Conservation (phyloP, 2,329 filamentous ascomycete species). For the Diaporthe sp. region DNA sequence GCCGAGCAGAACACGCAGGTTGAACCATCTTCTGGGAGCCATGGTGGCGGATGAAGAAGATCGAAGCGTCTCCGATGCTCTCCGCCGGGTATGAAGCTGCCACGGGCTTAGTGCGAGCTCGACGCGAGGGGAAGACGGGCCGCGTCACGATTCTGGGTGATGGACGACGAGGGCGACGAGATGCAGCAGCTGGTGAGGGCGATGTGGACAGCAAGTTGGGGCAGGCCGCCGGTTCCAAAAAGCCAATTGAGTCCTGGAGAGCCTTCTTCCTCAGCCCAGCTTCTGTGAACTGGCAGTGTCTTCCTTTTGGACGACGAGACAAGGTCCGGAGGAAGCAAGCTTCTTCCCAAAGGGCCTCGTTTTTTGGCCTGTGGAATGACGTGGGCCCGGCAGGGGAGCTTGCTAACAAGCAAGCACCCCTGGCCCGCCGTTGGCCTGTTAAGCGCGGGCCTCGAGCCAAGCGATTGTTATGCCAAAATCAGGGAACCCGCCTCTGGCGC, state of each 20-base stretch:
- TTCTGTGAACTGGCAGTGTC: slow-evolving; percentile 9
- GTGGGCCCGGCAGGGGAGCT: slow-evolving; percentile 25
- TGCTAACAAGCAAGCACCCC: slow-evolving; percentile 1
- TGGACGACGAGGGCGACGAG: background rate
- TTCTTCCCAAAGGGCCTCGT: slow-evolving; percentile 25
- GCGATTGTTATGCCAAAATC: slow-evolving; percentile 20
- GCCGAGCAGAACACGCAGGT: slow-evolving; percentile 49
- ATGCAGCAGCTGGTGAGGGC: background rate
- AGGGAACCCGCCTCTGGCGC: slow-evolving; percentile 24
- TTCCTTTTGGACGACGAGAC: background rate
- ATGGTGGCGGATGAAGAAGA: slow-evolving; percentile 6
- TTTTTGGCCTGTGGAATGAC: slow-evolving; percentile 25
- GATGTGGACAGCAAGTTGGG: background rate
- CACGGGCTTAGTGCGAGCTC: background rate
- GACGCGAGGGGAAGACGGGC: background rate
- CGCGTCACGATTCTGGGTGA: background rate
- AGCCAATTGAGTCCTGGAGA: slow-evolving; percentile 18
- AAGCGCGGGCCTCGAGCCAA: slow-evolving; percentile 19
- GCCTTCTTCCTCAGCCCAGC: background rate
- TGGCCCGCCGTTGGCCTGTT: slow-evolving; percentile 2
- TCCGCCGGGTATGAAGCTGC: background rate
- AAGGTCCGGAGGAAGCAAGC: slow-evolving; percentile 12
- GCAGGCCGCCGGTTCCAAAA: background rate
- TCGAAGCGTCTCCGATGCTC: background rate
- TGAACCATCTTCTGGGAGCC: slow-evolving; percentile 38